Base-by-base conservation (phyloP, 768 basidiomycete genomes). In the Suillus variegatus region DNA sequence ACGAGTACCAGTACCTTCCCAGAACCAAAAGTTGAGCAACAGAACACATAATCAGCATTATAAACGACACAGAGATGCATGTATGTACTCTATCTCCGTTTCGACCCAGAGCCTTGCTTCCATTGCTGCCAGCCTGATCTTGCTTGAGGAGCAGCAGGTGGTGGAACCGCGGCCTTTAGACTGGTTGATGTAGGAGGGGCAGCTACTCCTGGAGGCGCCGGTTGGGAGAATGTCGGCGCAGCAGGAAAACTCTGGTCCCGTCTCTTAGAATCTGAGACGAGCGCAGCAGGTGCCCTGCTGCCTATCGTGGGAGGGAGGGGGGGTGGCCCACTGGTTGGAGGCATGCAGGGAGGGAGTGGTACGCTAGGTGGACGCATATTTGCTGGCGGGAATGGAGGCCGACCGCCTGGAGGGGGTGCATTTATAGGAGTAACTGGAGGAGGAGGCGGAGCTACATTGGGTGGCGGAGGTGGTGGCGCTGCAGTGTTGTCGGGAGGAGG, bases 121-220 rank as follows among this genome's bases (percentile, higher is more conserved):
- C 78, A 88, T 63, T 87, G 83, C 73, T 88, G 86, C 88, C 88
- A 88, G 47, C 82, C 84, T 28, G 83, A 81, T 56, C 79, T 75
- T 25, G 56, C 22, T 8, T 72, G 69, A 22, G 52, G 65, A 35
- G 22, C 60, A 40, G 76, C 68, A 20, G 71, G 71, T n/a, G 67
- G 61, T 1, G 74, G 71, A n/a, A 68, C 68, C 4, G 68, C 44
- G 25, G 66, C 65, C 64, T 46, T 68, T 46, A 68, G 16, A 14
- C 66, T 69, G 6, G 66, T 32, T 46, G 66, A 52, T 40, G 64
- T 60, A 12, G 49, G 57, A 2, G 63, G 52, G n/a, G 43, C 56
- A 13, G 65, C 46, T 57, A 57, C 63, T 10, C 65, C 40, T 16
- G 66, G 62, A 49, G 70, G 41, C 5, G 54, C 10, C 16, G 65